Conservation (phyloP, 2,329 filamentous ascomycete species). For the Albifimbria verrucaria region DNA sequence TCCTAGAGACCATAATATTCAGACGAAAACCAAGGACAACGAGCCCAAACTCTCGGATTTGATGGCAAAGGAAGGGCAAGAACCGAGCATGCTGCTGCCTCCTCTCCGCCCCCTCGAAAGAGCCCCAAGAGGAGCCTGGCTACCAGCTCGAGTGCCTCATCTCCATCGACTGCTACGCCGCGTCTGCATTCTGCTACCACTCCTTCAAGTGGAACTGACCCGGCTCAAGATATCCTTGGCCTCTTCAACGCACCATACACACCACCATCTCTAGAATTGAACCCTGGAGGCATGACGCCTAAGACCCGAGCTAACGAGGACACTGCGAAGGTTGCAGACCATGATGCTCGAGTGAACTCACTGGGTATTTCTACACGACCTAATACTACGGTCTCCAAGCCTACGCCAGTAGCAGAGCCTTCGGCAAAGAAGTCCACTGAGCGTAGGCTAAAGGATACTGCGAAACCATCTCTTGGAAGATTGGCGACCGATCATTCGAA, state of each 20-base stretch:
- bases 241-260: not conserved
- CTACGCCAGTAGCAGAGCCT: not conserved
- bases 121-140: conserved; percentile 17
- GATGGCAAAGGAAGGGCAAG: not conserved
- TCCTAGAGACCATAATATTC: not conserved
- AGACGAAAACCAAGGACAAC: not conserved
- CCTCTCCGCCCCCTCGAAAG: conserved; percentile 16
- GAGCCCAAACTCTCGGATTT: not conserved
- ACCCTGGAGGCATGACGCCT: not conserved
- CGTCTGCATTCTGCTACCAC: not conserved
- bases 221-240: not conserved
- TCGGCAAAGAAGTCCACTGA: not conserved
- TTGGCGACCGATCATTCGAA: not conserved
- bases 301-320: not conserved
- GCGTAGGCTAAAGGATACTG: not conserved
- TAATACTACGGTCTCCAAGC: not conserved
- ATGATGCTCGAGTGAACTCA: not conserved
- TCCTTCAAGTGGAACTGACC: not conserved
- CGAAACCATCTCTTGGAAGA: not conserved
- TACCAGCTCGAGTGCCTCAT: not conserved
- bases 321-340: not conserved
- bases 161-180: not conserved
- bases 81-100: conserved; percentile 8
- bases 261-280: not conserved
- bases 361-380: not conserved